Evolutionary conservation across 2,329 filamentous ascomycete genomes (phyloP).

Genomic region (Metarhizium rileyi): DNA sequence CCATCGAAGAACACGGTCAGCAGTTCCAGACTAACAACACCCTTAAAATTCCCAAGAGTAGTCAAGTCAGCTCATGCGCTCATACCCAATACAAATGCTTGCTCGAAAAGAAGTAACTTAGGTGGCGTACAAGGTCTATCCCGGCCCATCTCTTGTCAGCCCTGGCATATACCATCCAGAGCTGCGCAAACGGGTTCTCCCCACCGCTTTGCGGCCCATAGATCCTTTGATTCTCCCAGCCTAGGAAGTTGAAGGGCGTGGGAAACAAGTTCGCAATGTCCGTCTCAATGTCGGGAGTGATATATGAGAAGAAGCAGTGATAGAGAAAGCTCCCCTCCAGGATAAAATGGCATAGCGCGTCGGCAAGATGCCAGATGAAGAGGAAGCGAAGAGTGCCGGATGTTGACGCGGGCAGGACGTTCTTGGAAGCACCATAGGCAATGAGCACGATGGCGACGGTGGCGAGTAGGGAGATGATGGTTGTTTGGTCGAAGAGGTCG

Average conservation of each 20-base stretch:
- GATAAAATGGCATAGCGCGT: constrained; percentile 82
- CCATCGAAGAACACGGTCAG: constrained; percentile 55
- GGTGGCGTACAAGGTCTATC: constrained; percentile 41
- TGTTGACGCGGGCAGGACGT: constrained; percentile 37
- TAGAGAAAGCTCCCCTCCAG: constrained; percentile 89
- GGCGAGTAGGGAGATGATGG: constrained; percentile 46
- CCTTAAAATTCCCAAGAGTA: constrained; percentile 19
- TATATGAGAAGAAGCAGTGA: constrained; percentile 74
- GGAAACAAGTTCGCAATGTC: constrained; percentile 29
- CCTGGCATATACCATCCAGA: constrained; percentile 62
- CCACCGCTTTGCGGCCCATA: constrained; percentile 50
- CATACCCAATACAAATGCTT: not conserved
- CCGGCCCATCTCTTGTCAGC: constrained; percentile 56
- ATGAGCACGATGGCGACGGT: constrained; percentile 41
- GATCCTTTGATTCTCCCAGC: constrained; percentile 32
- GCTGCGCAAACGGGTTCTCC: constrained; percentile 42
- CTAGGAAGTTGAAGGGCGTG: constrained; percentile 43
- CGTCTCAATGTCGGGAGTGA: constrained; percentile 16
- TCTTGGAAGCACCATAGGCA: constrained; percentile 40
- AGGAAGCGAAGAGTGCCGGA: constrained; percentile 57
- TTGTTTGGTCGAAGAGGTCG: constrained; percentile 50
- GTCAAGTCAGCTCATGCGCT: constrained; percentile 3
- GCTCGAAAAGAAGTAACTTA: not conserved
- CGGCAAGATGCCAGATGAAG: constrained; percentile 92
- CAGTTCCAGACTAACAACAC: constrained; percentile 54